A percentile compares a stretch with the other conserved stretches of the same genome.
These are phyloP conservation scores for Arthroderma uncinatum DNA, from an alignment of 2,329 filamentous ascomycete genomes.

Conservation along the genomic window DNA sequence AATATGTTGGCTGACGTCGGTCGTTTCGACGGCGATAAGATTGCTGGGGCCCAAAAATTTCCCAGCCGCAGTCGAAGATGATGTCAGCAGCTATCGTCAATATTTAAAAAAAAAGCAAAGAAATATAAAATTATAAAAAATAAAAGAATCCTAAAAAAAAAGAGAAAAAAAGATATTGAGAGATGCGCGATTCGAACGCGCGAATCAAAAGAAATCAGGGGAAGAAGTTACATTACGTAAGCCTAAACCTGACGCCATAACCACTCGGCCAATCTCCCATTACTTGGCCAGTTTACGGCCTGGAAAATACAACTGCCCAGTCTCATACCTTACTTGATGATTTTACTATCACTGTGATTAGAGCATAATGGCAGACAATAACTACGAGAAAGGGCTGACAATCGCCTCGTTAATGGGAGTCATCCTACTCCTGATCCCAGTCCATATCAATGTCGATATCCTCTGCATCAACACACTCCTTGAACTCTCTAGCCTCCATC, in stretches of 20 bases:
- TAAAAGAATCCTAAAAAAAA: conserved; percentile 2
- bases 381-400: too few relatives aligned
- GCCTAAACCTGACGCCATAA: conserved; percentile 11
- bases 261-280: conserved; percentile 11
- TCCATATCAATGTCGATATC: conserved; percentile 2
- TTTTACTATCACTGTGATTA: too few relatives aligned
- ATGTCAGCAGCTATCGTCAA: conserved; percentile 1
- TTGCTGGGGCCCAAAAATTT: conserved; percentile 9
- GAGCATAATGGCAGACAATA: too few relatives aligned
- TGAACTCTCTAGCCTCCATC: not conserved
- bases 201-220: conserved; percentile 10
- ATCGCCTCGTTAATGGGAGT: too few relatives aligned
- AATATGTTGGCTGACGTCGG: not conserved
- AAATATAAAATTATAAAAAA: conserved; percentile 1
- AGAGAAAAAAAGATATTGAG: conserved; percentile 1
- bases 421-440: not conserved
- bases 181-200: conserved; percentile 12
- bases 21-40: not conserved
- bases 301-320: too few relatives aligned
- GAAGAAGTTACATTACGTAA: conserved; percentile 1
- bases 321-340: too few relatives aligned
- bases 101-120: not conserved
- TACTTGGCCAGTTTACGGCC: not conserved
- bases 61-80: not conserved
- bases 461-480: not conserved